phyloP scores from a whole-genome alignment of 73 alveolate species.

The Breviolum minutum region DNA sequence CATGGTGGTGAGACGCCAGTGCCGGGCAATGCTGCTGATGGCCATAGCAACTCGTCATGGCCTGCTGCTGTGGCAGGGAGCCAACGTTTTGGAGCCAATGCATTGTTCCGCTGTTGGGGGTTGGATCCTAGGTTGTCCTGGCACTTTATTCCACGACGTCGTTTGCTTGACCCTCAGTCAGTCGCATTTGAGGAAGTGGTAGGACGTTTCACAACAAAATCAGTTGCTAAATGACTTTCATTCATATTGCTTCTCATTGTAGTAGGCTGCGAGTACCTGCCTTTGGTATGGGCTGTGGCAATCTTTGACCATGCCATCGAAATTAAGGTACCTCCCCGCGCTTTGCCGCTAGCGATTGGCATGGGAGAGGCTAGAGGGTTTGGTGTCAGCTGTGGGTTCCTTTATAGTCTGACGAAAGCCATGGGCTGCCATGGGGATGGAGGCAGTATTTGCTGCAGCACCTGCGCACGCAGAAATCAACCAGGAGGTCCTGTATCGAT shows the following conservation, averaged over 20 bases:
- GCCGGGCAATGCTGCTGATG: too few relatives aligned
- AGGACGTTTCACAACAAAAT: background rate
- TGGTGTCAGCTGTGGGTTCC: background rate
- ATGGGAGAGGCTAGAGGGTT: background rate
- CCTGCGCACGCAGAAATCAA: conserved; percentile 33
- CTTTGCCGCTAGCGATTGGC: conserved; percentile 27
- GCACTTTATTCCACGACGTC: conserved; percentile 1
- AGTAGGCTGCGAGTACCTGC: too few relatives aligned
- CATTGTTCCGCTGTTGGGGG: too few relatives aligned
- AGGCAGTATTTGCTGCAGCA: background rate
- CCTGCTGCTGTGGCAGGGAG: too few relatives aligned
- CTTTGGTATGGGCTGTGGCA: too few relatives aligned
- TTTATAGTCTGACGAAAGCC: background rate
- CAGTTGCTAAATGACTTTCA: too few relatives aligned
- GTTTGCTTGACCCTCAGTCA: background rate
- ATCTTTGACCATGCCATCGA: too few relatives aligned
- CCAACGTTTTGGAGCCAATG: too few relatives aligned
- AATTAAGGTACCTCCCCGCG: conserved; percentile 10
- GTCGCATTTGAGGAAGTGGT: too few relatives aligned
- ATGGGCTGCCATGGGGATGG: background rate
- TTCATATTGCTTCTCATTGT: too few relatives aligned
- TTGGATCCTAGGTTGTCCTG: background rate
- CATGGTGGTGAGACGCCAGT: too few relatives aligned
- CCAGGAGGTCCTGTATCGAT: background rate
- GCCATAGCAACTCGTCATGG: too few relatives aligned